Evolutionary conservation across 192 early-diverging fungal genomes (phyloP).

Genomic region (Rhizophagus sp.): DNA sequence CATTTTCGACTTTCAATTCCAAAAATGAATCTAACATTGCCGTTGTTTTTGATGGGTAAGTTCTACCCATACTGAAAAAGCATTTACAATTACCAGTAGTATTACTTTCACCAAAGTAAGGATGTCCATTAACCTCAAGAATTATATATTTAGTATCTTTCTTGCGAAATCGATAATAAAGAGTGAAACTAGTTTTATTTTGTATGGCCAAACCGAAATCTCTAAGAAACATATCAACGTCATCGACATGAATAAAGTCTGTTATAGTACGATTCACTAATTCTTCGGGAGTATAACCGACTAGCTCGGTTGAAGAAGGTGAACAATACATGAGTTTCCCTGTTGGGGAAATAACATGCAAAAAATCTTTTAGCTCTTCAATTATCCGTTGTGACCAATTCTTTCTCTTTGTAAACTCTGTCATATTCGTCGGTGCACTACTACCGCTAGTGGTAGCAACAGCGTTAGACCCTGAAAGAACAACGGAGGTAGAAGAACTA

Average conservation of each 20-base stretch:
- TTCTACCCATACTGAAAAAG: conserved; percentile 49
- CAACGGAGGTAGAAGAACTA: neutral
- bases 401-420: conserved; percentile 49
- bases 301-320: conserved; percentile 41
- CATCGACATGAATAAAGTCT: conserved; percentile 51
- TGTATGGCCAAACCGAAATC: conserved; percentile 46
- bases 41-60: conserved; percentile 42
- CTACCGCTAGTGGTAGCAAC: neutral
- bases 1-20: conserved; percentile 50
- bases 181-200: conserved; percentile 36
- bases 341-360: conserved; percentile 48
- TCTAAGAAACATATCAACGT: conserved; percentile 46
- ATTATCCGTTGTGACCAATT: conserved; percentile 51
- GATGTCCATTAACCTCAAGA: conserved; percentile 46
- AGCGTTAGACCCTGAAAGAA: neutral
- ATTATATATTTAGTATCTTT: conserved; percentile 47
- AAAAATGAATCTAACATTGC: conserved; percentile 47
- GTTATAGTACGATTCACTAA: conserved; percentile 45
- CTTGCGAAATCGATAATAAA: conserved; percentile 46
- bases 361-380: conserved; percentile 45
- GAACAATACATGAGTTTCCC: conserved; percentile 52
- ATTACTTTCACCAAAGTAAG: conserved; percentile 36
- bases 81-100: conserved; percentile 31
- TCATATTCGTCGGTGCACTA: conserved; percentile 22
- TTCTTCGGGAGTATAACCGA: conserved; percentile 49